phyloP scores from a whole-genome alignment of 2,329 filamentous ascomycete genomes.

The Aureobasidium sp. region DNA sequence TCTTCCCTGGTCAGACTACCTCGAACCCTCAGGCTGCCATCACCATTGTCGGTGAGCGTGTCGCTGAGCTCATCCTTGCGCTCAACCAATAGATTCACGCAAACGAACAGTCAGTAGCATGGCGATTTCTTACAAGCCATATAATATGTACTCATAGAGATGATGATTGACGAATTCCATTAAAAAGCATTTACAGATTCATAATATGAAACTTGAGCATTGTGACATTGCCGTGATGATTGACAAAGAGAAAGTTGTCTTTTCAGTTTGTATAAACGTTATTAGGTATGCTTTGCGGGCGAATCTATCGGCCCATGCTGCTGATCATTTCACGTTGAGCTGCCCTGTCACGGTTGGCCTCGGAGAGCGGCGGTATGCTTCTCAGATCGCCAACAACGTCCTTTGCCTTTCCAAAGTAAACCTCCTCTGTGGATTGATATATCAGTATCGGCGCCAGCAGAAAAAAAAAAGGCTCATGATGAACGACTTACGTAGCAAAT shows the following conservation, averaged over 20 bases:
- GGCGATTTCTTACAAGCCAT: background rate
- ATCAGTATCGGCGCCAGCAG: no score
- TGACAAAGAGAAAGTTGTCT: no score
- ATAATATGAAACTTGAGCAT: background rate
- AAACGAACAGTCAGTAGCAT: background rate
- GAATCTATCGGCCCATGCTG: slow-evolving; percentile 34
- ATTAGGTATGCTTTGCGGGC: background rate
- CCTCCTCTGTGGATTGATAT: slow-evolving; percentile 59
- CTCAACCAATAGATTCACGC: slow-evolving; percentile 21
- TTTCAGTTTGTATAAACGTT: background rate
- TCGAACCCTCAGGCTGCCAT: slow-evolving; percentile 52
- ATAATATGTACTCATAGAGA: background rate
- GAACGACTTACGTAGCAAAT: slow-evolving; percentile 60
- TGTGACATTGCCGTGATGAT: background rate
- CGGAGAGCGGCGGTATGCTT: slow-evolving; percentile 76
- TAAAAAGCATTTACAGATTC: background rate
- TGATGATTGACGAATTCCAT: background rate
- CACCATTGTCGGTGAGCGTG: slow-evolving; percentile 57
- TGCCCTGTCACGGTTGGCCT: slow-evolving; percentile 74
- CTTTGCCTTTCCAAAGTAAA: slow-evolving; percentile 99
- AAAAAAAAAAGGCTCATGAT: no score
- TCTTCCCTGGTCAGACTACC: slow-evolving; percentile 16
- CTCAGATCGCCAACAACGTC: slow-evolving; percentile 94
- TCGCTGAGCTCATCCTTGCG: slow-evolving; percentile 46
- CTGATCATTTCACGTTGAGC: slow-evolving; percentile 83